Evolutionary conservation across 2,329 filamentous ascomycete species (phyloP), one percentile per base, ranked within the genome.

Genomic region (Trichoderma sp.): DNA sequence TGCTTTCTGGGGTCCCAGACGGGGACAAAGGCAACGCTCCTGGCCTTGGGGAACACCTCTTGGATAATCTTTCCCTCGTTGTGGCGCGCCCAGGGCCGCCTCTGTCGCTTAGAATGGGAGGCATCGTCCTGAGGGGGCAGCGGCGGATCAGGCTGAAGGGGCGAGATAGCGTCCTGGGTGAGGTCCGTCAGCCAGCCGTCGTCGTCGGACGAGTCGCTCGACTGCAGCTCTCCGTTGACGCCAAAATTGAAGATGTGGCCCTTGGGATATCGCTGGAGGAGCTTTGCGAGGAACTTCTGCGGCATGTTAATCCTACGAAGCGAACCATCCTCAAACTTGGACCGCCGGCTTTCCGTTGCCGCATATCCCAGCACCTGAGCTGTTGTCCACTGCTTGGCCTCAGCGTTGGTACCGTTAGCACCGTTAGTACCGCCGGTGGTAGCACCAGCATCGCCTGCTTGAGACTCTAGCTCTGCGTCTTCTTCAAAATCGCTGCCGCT

Each of bases 191-290:
- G 27, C 71, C 71, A 60, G n/a, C 73, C 31, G 33, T 80, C 78
- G 3, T 83, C 79, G 4, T 78, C 79, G 0, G 81, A 81, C 6
- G 80, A 79, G 38, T 85, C 82, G 11, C 80, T 80, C 0, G 80
- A 79, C 5, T 82, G 81, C 0, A 85, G 72, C 11, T 82, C 80
- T 0, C 86, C 87, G 9, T 83, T 79, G 5, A 81, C 81, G 14
- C 84, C 85, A 41, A 86, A 86, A 67, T 85, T 85, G 77, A 88
- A 89, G 1, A 88, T 83, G 67, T 85, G 85, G 0, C 88, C 88
- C 11, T 82, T 79, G 0, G 87, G 87, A 74, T 89, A 86, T 1
- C 85, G 81, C n/a, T 83, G 83, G 0, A 89, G 79, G 6, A 89
- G 82, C 3, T 81, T 81, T 0, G 82, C 79, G 3, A 89, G 80